These are phyloP conservation scores for Perilla frutescens DNA, from an alignment of 257 asterid species.

Conservation along the genomic window DNA sequence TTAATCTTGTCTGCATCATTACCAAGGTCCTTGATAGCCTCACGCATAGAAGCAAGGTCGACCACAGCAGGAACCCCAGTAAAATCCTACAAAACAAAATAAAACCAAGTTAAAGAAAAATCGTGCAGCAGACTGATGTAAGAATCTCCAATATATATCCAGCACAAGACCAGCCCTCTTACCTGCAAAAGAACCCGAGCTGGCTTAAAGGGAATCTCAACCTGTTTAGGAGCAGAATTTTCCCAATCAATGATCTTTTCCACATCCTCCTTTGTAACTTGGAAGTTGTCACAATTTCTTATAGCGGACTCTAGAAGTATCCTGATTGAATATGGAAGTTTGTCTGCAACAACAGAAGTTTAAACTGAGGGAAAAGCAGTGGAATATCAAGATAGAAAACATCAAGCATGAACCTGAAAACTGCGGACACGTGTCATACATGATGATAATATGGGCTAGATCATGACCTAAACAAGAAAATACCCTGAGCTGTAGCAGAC, in stretches of 20 bases:
- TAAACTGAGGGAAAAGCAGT: neutral
- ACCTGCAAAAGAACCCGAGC: constrained; percentile 96
- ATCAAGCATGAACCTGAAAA: constrained; percentile 12
- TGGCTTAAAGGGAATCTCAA: constrained; percentile 90
- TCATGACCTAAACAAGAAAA: neutral
- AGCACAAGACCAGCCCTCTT: constrained; percentile 17
- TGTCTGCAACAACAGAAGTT: constrained; percentile 48
- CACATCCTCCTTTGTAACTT: constrained; percentile 81
- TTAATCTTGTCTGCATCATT: constrained; percentile 75
- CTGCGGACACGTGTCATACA: no score
- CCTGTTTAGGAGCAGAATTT: constrained; percentile 79
- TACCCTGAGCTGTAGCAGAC: neutral
- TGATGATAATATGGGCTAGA: neutral
- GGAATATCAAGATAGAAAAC: neutral
- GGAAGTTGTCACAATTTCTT: constrained; percentile 86
- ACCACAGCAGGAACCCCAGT: constrained; percentile 96
- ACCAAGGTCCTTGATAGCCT: constrained; percentile 78
- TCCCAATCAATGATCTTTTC: constrained; percentile 89
- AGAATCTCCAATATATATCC: neutral
- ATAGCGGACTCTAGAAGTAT: constrained; percentile 81
- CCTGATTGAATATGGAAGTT: constrained; percentile 67
- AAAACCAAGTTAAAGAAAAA: neutral
- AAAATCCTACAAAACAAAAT: constrained; percentile 60
- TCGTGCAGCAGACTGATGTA: neutral
- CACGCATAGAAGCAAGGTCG: constrained; percentile 93